These are phyloP conservation scores for Colletotrichum trifolii DNA, from an alignment of 2,329 filamentous ascomycete species.

Conservation along the genomic window DNA sequence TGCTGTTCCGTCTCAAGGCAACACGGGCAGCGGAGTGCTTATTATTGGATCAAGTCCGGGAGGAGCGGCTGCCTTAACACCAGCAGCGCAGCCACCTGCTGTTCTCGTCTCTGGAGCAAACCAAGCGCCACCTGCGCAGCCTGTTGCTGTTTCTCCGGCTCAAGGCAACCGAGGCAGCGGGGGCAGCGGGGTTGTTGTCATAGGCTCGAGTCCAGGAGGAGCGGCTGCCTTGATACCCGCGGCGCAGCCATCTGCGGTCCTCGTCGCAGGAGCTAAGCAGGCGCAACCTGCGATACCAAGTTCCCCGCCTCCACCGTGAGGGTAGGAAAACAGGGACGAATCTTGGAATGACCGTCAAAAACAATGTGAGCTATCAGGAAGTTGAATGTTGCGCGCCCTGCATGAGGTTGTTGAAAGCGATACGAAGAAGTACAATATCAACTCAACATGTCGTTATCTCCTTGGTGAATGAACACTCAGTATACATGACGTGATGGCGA, in stretches of 20 bases:
- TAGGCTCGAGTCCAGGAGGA: conserved; percentile 24
- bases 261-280: conserved; percentile 9
- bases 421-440: too few species aligned
- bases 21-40: conserved; percentile 5
- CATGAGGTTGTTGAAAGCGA: too few species aligned
- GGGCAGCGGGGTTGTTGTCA: conserved; percentile 3
- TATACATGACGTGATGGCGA: too few species aligned
- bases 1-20: conserved; percentile 1
- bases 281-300: conserved; percentile 3
- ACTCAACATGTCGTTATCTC: too few species aligned
- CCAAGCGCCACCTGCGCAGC: not conserved
- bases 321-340: not conserved
- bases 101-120: conserved; percentile 4
- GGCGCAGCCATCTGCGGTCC: conserved; percentile 3
- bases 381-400: too few species aligned
- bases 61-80: conserved; percentile 1
- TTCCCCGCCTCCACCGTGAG: not conserved
- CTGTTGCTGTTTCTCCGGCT: not conserved
- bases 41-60: conserved; percentile 23
- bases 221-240: not conserved
- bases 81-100: conserved; percentile 5
- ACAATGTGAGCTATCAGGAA: too few species aligned
- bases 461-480: too few species aligned
- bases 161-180: conserved; percentile 13
- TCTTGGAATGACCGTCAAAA: too few species aligned